Evolutionary conservation across 371 early-diverging fungal genomes (phyloP).

Genomic region (Thermomucor indicae-seudaticae): DNA sequence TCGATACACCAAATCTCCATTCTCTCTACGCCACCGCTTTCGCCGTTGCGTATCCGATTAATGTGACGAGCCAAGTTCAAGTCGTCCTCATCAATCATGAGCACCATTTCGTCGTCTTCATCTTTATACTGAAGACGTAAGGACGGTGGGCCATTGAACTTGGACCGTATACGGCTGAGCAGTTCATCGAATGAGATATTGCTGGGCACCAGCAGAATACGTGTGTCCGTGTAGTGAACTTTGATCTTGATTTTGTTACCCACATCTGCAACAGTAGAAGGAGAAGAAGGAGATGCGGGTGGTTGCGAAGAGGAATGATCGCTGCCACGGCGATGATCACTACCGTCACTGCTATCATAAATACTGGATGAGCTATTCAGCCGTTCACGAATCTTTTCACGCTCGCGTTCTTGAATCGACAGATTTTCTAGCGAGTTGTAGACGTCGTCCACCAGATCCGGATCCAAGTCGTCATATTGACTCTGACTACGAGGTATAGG

Average conservation of each 20-base stretch:
- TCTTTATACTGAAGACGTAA: slow-evolving; percentile 81
- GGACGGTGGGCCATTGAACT: slow-evolving; percentile 13
- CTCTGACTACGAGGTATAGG: slow-evolving; percentile 14
- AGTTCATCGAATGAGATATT: slow-evolving; percentile 16
- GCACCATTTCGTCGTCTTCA: slow-evolving; percentile 80
- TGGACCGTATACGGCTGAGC: slow-evolving; percentile 13
- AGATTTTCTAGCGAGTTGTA: slow-evolving; percentile 27
- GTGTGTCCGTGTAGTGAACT: slow-evolving; percentile 16
- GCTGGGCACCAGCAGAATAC: slow-evolving; percentile 15
- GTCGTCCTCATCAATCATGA: slow-evolving; percentile 92
- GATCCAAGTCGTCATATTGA: slow-evolving; percentile 6
- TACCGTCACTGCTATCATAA: no score
- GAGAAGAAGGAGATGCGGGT: background rate
- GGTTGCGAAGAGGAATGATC: background rate
- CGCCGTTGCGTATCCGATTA: slow-evolving; percentile 35
- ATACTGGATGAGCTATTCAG: slow-evolving; percentile 4
- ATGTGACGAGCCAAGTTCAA: slow-evolving; percentile 74
- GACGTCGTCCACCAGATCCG: slow-evolving; percentile 27
- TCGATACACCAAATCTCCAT: slow-evolving; percentile 67
- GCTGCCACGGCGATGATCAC: background rate
- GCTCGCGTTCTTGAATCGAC: slow-evolving; percentile 14
- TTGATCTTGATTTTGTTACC: slow-evolving; percentile 19
- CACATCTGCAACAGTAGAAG: background rate
- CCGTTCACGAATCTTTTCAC: slow-evolving; percentile 8
- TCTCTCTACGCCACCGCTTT: slow-evolving; percentile 34